Conservation (phyloP, 805 yeast genomes). For the Wickerhamomyces queroliae region DNA sequence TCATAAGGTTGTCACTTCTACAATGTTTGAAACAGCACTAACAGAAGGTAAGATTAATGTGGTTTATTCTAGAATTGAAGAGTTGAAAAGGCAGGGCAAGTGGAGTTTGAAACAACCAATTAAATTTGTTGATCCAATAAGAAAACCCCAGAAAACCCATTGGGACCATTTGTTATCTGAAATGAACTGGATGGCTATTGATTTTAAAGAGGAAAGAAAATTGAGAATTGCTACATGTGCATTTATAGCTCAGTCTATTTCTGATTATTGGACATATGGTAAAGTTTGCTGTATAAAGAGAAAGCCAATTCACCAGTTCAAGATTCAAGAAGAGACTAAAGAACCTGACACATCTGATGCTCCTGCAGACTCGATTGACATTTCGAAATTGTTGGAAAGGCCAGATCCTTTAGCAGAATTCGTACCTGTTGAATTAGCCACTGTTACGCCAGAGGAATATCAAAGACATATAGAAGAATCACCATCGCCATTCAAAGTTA, state of each 20-base stretch:
- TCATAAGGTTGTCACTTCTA: conserved; percentile 82
- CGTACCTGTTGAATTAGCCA: conserved; percentile 24
- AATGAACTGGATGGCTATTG: conserved; percentile 78
- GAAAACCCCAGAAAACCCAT: conserved; percentile 40
- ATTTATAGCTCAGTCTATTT: conserved; percentile 63
- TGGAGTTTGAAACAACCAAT: conserved; percentile 91
- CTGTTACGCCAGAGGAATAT: conserved; percentile 24
- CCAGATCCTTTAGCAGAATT: conserved; percentile 29
- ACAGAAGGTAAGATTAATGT: conserved; percentile 91
- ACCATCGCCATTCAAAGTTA: conserved; percentile 27
- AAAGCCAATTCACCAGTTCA: conserved; percentile 33
- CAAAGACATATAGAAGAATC: conserved; percentile 3
- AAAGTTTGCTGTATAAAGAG: conserved; percentile 58
- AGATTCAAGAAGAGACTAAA: conserved; percentile 8
- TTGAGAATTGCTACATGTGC: conserved; percentile 67
- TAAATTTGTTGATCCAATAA: conserved; percentile 58
- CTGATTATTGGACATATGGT: conserved; percentile 77
- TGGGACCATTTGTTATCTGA: conserved; percentile 76
- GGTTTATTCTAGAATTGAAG: conserved; percentile 86
- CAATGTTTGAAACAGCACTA: conserved; percentile 76
- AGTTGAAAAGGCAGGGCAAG: conserved; percentile 74
- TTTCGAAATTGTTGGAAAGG: conserved; percentile 26
- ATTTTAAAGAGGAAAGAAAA: conserved; percentile 65
- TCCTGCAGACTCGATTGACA: conserved; percentile 29
- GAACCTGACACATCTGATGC: conserved; percentile 9